Evolutionary conservation across 129 eudicot species (phyloP).

Genomic region (Apium graveolens): DNA sequence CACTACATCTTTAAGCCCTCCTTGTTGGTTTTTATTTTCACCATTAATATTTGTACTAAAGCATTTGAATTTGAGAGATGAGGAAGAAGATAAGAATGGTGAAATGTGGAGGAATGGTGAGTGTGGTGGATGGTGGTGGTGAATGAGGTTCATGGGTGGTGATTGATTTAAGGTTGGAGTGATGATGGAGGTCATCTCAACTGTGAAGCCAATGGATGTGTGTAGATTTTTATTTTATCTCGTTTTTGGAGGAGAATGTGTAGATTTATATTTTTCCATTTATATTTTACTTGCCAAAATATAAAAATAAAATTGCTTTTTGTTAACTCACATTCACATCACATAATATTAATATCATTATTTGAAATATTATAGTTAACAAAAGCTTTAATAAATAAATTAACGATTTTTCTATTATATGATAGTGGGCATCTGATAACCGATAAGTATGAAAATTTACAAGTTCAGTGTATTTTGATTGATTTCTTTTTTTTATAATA

Average conservation of each 20-base stretch:
- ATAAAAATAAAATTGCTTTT: too few species aligned
- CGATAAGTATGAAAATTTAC: too few species aligned
- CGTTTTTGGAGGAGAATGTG: background rate
- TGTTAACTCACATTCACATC: too few species aligned
- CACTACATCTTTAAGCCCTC: constrained; percentile 42
- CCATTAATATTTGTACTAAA: background rate
- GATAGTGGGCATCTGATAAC: too few species aligned
- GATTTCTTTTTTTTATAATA: too few species aligned
- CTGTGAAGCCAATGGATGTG: background rate
- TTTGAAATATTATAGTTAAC: too few species aligned
- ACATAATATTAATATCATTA: too few species aligned
- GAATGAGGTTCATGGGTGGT: background rate
- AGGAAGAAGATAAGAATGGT: background rate
- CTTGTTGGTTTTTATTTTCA: background rate
- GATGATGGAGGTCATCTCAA: background rate
- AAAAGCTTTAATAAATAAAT: too few species aligned
- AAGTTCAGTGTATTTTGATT: too few species aligned
- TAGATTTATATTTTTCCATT: too few species aligned
- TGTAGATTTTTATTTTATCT: background rate
- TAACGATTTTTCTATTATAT: too few species aligned
- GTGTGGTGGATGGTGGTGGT: background rate
- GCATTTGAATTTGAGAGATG: background rate
- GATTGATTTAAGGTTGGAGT: background rate
- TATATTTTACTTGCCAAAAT: too few species aligned
- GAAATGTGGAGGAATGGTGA: background rate